phyloP scores from a whole-genome alignment of 768 basidiomycete species.

The Rhodosporidiobolus sp. region DNA sequence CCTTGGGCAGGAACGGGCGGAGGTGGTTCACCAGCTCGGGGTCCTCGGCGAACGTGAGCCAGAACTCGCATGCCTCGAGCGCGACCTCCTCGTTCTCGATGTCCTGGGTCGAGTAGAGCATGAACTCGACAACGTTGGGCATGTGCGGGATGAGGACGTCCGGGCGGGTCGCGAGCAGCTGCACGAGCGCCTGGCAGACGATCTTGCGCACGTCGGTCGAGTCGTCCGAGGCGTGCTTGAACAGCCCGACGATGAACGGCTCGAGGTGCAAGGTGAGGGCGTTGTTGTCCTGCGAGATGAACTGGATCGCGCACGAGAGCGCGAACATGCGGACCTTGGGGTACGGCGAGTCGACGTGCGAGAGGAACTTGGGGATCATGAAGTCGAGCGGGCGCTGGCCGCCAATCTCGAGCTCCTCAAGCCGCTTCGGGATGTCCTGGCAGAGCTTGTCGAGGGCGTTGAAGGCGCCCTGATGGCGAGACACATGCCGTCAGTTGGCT shows the following conservation, averaged over 20 bases:
- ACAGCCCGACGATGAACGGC: conserved; percentile 84
- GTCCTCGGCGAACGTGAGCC: conserved; percentile 98
- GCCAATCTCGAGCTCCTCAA: conserved; percentile 83
- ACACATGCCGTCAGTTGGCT: background rate
- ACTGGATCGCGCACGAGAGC: conserved; percentile 89
- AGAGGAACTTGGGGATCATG: conserved; percentile 93
- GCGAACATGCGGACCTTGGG: conserved; percentile 90
- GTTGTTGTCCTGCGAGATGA: conserved; percentile 65
- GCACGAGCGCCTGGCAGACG: conserved; percentile 91
- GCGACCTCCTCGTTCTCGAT: conserved; percentile 85
- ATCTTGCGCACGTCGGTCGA: conserved; percentile 88
- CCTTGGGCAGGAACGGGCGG: conserved; percentile 79
- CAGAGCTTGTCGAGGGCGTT: conserved; percentile 91
- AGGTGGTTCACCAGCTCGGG: conserved; percentile 78
- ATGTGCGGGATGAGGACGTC: conserved; percentile 97
- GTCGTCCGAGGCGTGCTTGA: conserved; percentile 91
- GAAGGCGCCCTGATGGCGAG: conserved; percentile 71
- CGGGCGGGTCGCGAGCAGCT: conserved; percentile 85
- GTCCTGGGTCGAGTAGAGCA: conserved; percentile 89
- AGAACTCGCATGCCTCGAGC: conserved; percentile 98
- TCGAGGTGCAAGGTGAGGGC: conserved; percentile 89
- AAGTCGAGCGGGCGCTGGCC: conserved; percentile 90
- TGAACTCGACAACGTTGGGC: conserved; percentile 91
- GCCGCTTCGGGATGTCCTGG: conserved; percentile 90
- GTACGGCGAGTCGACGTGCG: conserved; percentile 76